Percentiles rank a stretch among this genome's conserved stretches.
Conservation (phyloP, 2,329 filamentous ascomycete genomes). For the Amauroascus niger region DNA sequence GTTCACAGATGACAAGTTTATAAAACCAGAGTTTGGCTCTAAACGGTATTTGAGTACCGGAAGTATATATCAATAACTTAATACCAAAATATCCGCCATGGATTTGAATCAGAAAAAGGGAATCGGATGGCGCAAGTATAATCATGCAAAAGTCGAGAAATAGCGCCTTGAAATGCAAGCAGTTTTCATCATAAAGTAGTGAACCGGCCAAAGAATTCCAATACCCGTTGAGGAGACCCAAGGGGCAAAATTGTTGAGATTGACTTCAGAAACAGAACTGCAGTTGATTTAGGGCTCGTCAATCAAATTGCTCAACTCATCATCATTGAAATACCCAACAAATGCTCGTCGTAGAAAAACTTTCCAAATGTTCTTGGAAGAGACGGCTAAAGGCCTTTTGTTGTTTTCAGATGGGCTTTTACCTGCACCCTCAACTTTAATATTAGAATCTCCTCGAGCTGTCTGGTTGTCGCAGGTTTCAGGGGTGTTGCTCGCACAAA, state of each 20-base stretch:
- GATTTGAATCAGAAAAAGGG: not conserved
- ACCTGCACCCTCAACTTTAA: not conserved
- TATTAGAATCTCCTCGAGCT: not conserved
- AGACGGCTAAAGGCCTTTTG: not conserved
- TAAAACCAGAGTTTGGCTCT: no score
- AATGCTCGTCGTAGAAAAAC: conserved; percentile 18
- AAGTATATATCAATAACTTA: no score
- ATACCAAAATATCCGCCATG: no score
- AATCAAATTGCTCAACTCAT: conserved; percentile 4
- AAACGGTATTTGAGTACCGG: no score
- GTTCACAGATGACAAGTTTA: no score
- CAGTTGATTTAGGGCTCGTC: not conserved
- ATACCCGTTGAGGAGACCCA: not conserved
- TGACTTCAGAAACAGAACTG: not conserved
- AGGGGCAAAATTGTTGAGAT: not conserved
- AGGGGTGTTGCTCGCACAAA: not conserved
- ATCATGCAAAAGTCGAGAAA: not conserved
- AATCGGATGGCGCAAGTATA: not conserved
- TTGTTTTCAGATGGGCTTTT: not conserved
- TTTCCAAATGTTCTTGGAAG: conserved; percentile 15
- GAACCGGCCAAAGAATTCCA: not conserved
- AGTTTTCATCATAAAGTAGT: not conserved
- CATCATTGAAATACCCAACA: conserved; percentile 15
- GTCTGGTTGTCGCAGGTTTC: not conserved
- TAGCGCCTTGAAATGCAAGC: not conserved